These are phyloP conservation scores for Geotrichum ghanense DNA, from an alignment of 805 yeast genomes.

Conservation along the genomic window DNA sequence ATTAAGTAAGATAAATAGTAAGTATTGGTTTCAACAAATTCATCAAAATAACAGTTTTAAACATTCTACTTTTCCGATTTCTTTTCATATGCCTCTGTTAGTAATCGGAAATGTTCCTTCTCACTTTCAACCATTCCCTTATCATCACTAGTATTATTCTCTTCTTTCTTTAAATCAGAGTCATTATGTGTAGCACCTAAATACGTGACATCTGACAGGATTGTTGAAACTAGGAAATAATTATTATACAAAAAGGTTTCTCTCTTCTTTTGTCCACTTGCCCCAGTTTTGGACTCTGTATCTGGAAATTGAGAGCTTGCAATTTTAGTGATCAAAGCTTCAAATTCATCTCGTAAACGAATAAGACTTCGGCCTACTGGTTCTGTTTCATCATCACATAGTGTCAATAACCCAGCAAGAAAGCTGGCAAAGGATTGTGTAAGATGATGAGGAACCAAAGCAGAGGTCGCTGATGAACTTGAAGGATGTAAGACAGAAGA, in stretches of 20 bases:
- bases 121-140: constrained; percentile 21
- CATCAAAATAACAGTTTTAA: too few species aligned
- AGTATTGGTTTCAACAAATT: too few species aligned
- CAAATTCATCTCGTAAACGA: constrained; percentile 70
- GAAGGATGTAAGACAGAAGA: constrained; percentile 18
- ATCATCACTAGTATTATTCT: background rate
- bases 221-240: constrained; percentile 50
- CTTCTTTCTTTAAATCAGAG: background rate
- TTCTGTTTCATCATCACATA: constrained; percentile 39
- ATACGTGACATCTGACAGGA: constrained; percentile 36
- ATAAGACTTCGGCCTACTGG: constrained; percentile 62
- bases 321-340: constrained; percentile 61
- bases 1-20: too few species aligned
- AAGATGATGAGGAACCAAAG: constrained; percentile 41
- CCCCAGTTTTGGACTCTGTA: constrained; percentile 29
- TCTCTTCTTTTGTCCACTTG: constrained; percentile 24
- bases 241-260: constrained; percentile 70
- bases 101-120: constrained; percentile 32
- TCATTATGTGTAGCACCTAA: constrained; percentile 23
- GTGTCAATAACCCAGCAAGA: constrained; percentile 55
- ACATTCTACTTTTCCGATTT: constrained; percentile 2
- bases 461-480: constrained; percentile 27
- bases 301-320: background rate
- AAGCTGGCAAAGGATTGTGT: constrained; percentile 74
- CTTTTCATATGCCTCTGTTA: constrained; percentile 33